A percentile compares a stretch with the other conserved stretches of the same genome.
These are phyloP conservation scores for Camelina sativa DNA, from an alignment of 345 rosid species.

Conservation along the genomic window DNA sequence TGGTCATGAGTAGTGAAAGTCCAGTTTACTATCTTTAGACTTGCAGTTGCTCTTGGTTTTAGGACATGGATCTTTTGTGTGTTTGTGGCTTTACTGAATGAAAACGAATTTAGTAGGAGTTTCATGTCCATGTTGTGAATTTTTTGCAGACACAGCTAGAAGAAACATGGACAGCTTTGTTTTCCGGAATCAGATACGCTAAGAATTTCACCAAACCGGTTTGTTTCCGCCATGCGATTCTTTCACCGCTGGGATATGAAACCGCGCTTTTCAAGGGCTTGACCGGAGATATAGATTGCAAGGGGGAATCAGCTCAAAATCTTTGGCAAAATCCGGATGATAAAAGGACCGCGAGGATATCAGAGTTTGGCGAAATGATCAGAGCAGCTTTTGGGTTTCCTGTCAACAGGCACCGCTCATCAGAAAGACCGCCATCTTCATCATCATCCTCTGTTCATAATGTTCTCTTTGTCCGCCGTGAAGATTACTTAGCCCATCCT, in stretches of 20 bases:
- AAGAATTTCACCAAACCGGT: slow-evolving; percentile 78
- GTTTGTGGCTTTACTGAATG: background rate
- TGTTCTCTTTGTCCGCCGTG: slow-evolving; percentile 88
- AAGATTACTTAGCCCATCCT: slow-evolving; percentile 94
- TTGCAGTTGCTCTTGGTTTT: slow-evolving; percentile 6
- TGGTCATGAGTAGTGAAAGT: background rate
- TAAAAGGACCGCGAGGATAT: slow-evolving; percentile 68
- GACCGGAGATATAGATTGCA: slow-evolving; percentile 57
- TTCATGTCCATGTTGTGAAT: slow-evolving; percentile 20
- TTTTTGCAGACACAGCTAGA: slow-evolving; percentile 75
- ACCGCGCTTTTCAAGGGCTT: slow-evolving; percentile 82
- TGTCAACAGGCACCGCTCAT: slow-evolving; percentile 54
- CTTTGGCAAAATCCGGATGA: slow-evolving; percentile 72
- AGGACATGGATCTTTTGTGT: background rate
- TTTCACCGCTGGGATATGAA: slow-evolving; percentile 90
- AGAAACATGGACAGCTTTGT: slow-evolving; percentile 88
- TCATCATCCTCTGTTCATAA: slow-evolving; percentile 47
- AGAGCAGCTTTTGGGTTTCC: slow-evolving; percentile 78
- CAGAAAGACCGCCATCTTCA: slow-evolving; percentile 48
- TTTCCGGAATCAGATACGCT: slow-evolving; percentile 74
- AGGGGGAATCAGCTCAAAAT: slow-evolving; percentile 67
- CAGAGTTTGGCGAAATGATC: slow-evolving; percentile 96
- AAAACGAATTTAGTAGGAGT: background rate
- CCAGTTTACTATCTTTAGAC: background rate
- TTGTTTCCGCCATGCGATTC: slow-evolving; percentile 83